These are phyloP conservation scores for Buxus sempervirens DNA, from an alignment of 164 flowering plant genomes.

Conservation along the genomic window DNA sequence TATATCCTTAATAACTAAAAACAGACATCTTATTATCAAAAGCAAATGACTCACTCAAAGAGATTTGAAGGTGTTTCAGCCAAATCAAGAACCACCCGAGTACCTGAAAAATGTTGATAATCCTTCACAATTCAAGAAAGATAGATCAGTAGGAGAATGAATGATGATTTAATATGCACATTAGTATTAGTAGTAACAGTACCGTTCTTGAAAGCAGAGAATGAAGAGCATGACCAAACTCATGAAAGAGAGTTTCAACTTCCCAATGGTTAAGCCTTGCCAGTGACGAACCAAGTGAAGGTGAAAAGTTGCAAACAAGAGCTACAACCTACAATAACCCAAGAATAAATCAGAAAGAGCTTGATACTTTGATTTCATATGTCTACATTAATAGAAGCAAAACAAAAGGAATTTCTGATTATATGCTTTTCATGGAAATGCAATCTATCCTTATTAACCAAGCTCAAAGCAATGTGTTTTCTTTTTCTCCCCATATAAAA, in stretches of 20 bases:
- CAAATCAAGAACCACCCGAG: conserved; percentile 87
- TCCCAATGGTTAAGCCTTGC: conserved; percentile 79
- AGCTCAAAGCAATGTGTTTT: too few species aligned
- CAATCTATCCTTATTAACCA: background rate
- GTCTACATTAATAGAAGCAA: background rate
- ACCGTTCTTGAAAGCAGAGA: conserved; percentile 97
- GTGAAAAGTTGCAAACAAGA: conserved; percentile 87
- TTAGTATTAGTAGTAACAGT: conserved; percentile 5
- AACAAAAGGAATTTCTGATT: background rate
- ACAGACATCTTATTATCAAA: background rate
- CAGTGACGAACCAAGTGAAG: conserved; percentile 42
- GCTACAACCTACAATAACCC: conserved; percentile 72
- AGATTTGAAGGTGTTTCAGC: conserved; percentile 96
- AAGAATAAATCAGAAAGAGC: background rate
- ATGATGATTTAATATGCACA: background rate
- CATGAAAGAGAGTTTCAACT: conserved; percentile 92
- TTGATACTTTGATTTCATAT: background rate
- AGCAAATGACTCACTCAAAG: conserved; percentile 72
- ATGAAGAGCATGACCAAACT: conserved; percentile 99
- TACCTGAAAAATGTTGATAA: conserved; percentile 96
- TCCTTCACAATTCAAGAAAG: conserved; percentile 45
- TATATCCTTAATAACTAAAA: background rate
- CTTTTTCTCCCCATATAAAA: too few species aligned
- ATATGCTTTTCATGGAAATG: background rate
- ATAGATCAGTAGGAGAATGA: conserved; percentile 1